Base-by-base conservation (phyloP, 1,284 basidiomycete species). In the Trichosporon sp. region DNA sequence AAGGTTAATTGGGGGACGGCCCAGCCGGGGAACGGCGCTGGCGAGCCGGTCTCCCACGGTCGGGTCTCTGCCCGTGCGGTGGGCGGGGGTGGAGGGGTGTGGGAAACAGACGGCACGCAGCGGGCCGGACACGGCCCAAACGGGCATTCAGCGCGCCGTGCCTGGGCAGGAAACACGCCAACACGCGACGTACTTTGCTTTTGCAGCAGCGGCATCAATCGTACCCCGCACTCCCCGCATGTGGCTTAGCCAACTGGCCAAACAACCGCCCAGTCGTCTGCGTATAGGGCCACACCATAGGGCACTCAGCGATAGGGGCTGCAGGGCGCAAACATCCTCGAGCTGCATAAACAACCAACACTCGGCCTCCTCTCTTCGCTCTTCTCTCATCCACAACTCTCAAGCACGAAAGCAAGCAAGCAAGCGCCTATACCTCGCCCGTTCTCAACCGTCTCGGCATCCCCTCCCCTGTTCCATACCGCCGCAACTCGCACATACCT, bases 161-260 rank as follows among this genome's bases (percentile, higher is more conserved):
- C 56, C 56, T 60, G 29, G 29, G 56, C 15, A 25, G n/a, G 18
- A 23, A 47, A 47, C 18, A 21, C 18, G 44, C 44, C n/a, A 3
- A 60, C 29, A 60, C 56, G 56, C 56, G 56, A 60, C 51, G 51
- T 27, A 27, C 25, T 60, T 31, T 21, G 7, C 18, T 60, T 60
- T 60, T 31, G 53, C 42, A 12, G 42, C 13, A 58, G 27, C 25
- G 53, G 18, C 27, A 29, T 60, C 27, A 51, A n/a, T 51, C 18
- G 47, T 60, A 60, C 56, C 56, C 56, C 56, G 29, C 56, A 60
- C 47, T 31, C 56, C 56, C 56, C 56, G 27, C 56, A 60, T 21
- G 56, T 60, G 56, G 56, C 56, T 60, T 60, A 60, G 56, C 56
- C 56, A 60, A 60, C 56, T 27, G 23, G 56, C 27, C 56, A 60